A percentile compares a stretch with the other conserved stretches of the same genome.
Evolutionary conservation across 1,139 yeast genomes (phyloP).

Genomic region (Groenewaldozyma sp.): DNA sequence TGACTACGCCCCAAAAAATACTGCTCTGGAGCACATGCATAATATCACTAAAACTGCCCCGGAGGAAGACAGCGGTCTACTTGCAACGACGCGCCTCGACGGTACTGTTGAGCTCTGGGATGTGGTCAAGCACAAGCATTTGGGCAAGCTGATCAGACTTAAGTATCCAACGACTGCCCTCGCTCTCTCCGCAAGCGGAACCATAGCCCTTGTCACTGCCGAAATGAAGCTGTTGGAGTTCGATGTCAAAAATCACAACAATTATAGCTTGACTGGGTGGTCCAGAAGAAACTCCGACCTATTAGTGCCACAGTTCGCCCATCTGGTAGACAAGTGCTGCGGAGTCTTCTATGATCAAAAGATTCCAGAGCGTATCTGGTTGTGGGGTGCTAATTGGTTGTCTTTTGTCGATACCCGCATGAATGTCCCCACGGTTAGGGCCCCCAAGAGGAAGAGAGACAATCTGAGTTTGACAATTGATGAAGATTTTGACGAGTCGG

Average conservation of each 20-base stretch:
- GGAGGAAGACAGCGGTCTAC: constrained; percentile 35
- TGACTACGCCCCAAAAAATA: constrained; percentile 29
- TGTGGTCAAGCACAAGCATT: constrained; percentile 12
- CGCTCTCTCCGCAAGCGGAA: constrained; percentile 41
- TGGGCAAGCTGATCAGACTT: constrained; percentile 33
- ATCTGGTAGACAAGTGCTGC: constrained; percentile 58
- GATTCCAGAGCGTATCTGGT: constrained; percentile 50
- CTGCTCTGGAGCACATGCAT: constrained; percentile 4
- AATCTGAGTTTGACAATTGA: constrained; percentile 44
- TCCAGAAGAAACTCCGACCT: constrained; percentile 65
- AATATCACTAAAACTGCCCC: constrained; percentile 30
- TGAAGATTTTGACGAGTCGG: constrained; percentile 23
- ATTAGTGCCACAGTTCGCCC: constrained; percentile 56
- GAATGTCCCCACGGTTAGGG: constrained; percentile 42
- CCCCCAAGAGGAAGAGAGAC: constrained; percentile 42
- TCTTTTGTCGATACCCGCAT: constrained; percentile 61
- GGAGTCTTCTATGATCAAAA: constrained; percentile 49
- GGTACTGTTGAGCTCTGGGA: constrained; percentile 58
- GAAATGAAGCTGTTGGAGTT: constrained; percentile 73
- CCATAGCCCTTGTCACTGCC: constrained; percentile 58
- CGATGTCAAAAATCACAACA: constrained; percentile 23
- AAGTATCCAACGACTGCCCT: constrained; percentile 57
- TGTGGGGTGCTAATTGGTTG: constrained; percentile 84
- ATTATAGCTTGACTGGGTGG: constrained; percentile 56
- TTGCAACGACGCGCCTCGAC: constrained; percentile 52